Evolutionary conservation across 768 basidiomycete genomes (phyloP).

Genomic region (Guyanaporus albipodus): DNA sequence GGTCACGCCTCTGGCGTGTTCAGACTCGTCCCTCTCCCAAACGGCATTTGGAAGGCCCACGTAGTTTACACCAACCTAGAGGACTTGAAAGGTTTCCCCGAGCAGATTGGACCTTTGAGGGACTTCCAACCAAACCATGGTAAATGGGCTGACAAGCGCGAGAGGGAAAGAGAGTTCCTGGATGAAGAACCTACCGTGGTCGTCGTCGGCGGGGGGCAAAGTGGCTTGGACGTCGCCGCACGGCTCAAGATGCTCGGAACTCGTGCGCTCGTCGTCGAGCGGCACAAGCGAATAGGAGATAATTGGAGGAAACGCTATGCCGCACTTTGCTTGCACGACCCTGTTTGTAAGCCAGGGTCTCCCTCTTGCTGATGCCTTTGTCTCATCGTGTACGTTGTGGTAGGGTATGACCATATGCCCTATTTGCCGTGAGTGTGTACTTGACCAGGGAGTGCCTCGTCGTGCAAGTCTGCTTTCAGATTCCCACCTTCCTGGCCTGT

Average conservation of each 20-base stretch:
- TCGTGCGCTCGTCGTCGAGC: constrained; percentile 22
- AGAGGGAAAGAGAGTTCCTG: constrained; percentile 25
- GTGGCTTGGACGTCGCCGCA: constrained; percentile 55
- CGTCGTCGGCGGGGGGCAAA: constrained; percentile 49
- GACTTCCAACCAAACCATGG: constrained; percentile 35
- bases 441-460: not conserved
- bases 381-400: not conserved
- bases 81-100: constrained; percentile 43
- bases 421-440: constrained; percentile 47
- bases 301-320: constrained; percentile 31
- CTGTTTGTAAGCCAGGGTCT: constrained; percentile 26
- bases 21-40: constrained; percentile 41
- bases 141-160: constrained; percentile 30
- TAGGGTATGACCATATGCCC: constrained; percentile 47
- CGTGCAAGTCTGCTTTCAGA: constrained; percentile 23
- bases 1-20: constrained; percentile 42
- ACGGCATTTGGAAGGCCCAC: constrained; percentile 45
- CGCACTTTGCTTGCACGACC: constrained; percentile 30
- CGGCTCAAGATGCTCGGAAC: constrained; percentile 38
- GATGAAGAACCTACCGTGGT: constrained; percentile 50
- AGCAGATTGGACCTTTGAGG: constrained; percentile 42
- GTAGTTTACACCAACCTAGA: constrained; percentile 50
- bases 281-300: constrained; percentile 27
- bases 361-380: not conserved
- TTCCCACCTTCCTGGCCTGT: constrained; percentile 61